Percentiles rank a stretch among this genome's conserved stretches.
Conservation (phyloP, 495 filamentous ascomycete genomes). For the Penicillium egyptiacum region DNA sequence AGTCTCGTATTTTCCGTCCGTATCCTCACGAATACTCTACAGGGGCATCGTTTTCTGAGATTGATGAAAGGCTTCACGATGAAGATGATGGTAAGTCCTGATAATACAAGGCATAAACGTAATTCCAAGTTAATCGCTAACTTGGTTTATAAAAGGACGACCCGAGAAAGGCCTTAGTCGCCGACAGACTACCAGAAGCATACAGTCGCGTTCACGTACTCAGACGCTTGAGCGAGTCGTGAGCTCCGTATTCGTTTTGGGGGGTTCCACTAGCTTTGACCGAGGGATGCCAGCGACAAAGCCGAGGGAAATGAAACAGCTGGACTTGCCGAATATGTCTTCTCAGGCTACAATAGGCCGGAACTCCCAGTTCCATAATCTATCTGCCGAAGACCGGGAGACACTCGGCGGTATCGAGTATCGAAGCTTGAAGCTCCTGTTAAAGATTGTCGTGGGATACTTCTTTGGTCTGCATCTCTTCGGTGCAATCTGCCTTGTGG, state of each 20-base stretch:
- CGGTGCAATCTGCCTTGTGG: slow-evolving; percentile 60
- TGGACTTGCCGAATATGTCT: slow-evolving; percentile 29
- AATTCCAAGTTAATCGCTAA: background rate
- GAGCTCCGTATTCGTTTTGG: background rate
- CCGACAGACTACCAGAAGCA: slow-evolving; percentile 11
- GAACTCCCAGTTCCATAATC: slow-evolving; percentile 75
- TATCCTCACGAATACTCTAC: slow-evolving; percentile 3
- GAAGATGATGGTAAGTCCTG: slow-evolving; percentile 18
- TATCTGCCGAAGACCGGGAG: slow-evolving; percentile 59
- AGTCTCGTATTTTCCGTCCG: background rate
- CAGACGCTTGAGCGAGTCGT: slow-evolving; percentile 14
- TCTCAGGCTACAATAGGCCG: slow-evolving; percentile 63
- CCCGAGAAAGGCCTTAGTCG: slow-evolving; percentile 2
- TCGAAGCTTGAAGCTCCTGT: slow-evolving; percentile 56
- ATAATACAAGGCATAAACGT: background rate
- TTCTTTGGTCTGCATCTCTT: slow-evolving; percentile 65
- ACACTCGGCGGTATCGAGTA: slow-evolving; percentile 65
- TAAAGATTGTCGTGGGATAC: slow-evolving; percentile 59
- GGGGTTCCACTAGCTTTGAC: background rate
- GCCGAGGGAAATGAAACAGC: slow-evolving; percentile 12
- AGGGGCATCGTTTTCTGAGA: slow-evolving; percentile 23
- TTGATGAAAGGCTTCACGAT: slow-evolving; percentile 12
- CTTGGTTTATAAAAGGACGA: slow-evolving; percentile 2
- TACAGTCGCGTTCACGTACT: slow-evolving; percentile 8
- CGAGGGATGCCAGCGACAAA: background rate